Base-by-base conservation (phyloP, 768 basidiomycete species). In the Steccherinum ochraceum region DNA sequence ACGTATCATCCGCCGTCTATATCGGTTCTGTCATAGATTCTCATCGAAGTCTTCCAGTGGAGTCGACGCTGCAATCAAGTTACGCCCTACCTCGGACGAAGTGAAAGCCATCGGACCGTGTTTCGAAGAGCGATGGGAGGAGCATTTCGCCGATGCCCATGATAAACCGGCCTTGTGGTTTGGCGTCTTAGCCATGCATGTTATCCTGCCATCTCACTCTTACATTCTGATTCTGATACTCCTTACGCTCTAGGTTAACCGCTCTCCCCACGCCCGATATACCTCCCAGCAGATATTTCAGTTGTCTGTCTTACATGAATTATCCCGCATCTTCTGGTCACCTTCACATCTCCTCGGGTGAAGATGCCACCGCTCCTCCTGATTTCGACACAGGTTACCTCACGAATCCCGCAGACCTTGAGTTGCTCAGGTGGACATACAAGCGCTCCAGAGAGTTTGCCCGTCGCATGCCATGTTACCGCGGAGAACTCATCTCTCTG, bases 381-480 rank as follows among this genome's bases (percentile, higher is more conserved):
- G 58, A 61, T 44, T 65, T 64, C 53, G 57, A 59, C 20, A 49
- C 59, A 0, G 61, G 59, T 35, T 62, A 39, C 51, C 55, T 63
- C 35, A 56, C 57, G 49, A 63, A 61, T 24, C 47, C 51, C 35
- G 62, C 56, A 16, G 65, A 66, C 41, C 40, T 83, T 4, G 70
- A 60, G 0, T 63, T 73, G 20, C 54, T 83, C 44, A 67, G 67
- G 49, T 78, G 77, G 71, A 68, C 59, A 0, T 85, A 83, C 62
- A 86, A 85, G 56, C 72, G 71, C 49, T 48, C 60, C 3, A 71
- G 82, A 1, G 83, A 86, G 64, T 54, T 79, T 7, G 66, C 69
- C 3, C 74, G 84, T 27, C 76, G 83, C 13, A 80, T 82, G 75
- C 50, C 63, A 12, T 57, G 52, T 40, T 73, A 71, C 44, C 63